Evolutionary conservation across 371 early-diverging fungal species (phyloP), one percentile per base, ranked within the genome.

Genomic region (Syncephalastrum sp.): DNA sequence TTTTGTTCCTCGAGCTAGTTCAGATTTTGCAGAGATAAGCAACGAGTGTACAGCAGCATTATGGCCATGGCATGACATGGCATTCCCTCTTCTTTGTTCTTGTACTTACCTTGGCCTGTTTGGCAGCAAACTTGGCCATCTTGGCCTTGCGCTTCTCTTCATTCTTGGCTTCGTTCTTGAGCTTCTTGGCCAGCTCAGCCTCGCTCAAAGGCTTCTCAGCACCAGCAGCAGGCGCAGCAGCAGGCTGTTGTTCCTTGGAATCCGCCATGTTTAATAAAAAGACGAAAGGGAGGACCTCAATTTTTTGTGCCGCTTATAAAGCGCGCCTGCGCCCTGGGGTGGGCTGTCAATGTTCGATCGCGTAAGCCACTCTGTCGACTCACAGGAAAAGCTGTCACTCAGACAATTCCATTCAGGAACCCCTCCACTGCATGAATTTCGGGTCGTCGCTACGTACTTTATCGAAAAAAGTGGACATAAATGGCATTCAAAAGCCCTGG

Each of bases 141-240:
- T 98, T 98, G 44, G 91, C 96, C 51, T 74, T 74, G 66, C 91
- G 89, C 75, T 96, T 95, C 66, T 92, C 93, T 65, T 95, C 93
- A 61, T 97, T 96, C 77, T 90, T 88, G 43, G 83, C 88, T 38
- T 87, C 87, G 59, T 89, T 91, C 63, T 88, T 89, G 25, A 84
- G 77, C 70, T 85, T 85, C 53, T 79, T 76, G 24, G 74, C 74
- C 49, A 52, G n/a, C 41, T 54, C 44, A 4, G n/a, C 54, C 23
- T 42, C 44, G 16, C 24, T 54, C 42, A 54, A 24, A 44, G 42
- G 24, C 13, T 54, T 42, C 10, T 33, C 38, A 47, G 63, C 62
- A 53, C 64, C 74, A 47, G 63, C 62, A 53, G 65, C 74, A 47
- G 75, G 53, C 29, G 68, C 68, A 16, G 61, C 53, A 47, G 70